A percentile compares a stretch with the other conserved stretches of the same genome.
phyloP scores from a whole-genome alignment of 2,329 filamentous ascomycete species.

The Chalara sp. region DNA sequence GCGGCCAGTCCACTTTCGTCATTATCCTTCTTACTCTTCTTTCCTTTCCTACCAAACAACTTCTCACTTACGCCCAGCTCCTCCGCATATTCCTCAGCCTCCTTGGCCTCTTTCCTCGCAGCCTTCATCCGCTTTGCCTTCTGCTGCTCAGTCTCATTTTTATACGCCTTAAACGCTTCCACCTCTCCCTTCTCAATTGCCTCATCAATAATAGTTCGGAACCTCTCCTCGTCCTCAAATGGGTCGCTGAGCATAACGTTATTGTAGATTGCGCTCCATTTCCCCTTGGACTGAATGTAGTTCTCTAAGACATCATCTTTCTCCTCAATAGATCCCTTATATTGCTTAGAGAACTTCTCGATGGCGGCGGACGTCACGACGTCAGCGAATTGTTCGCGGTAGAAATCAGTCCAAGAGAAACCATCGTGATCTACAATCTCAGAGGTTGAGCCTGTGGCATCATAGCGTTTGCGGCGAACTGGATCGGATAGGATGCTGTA shows the following conservation, averaged over 20 bases:
- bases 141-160: slow-evolving; percentile 62
- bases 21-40: slow-evolving; percentile 32
- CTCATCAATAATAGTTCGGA: slow-evolving; percentile 70
- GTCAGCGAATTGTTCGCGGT: slow-evolving; percentile 74
- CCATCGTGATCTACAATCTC: slow-evolving; percentile 71
- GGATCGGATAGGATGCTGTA: slow-evolving; percentile 88
- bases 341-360: slow-evolving; percentile 65
- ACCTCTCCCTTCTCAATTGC: slow-evolving; percentile 70
- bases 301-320: slow-evolving; percentile 67
- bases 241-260: slow-evolving; percentile 82
- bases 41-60: slow-evolving; percentile 50
- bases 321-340: slow-evolving; percentile 85
- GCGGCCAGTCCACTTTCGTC: slow-evolving; percentile 56
- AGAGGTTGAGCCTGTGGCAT: slow-evolving; percentile 81
- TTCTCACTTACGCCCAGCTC: slow-evolving; percentile 69
- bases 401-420: slow-evolving; percentile 90
- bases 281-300: slow-evolving; percentile 66
- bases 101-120: slow-evolving; percentile 59
- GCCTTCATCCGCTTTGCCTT: slow-evolving; percentile 51
- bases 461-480: slow-evolving; percentile 75
- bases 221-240: slow-evolving; percentile 77
- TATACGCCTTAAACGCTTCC: slow-evolving; percentile 60
- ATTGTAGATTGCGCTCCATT: slow-evolving; percentile 73
- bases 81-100: slow-evolving; percentile 70
- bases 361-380: slow-evolving; percentile 70